Evolutionary conservation across 2,329 filamentous ascomycete species (phyloP).

Genomic region (Chaetomium strumarium): DNA sequence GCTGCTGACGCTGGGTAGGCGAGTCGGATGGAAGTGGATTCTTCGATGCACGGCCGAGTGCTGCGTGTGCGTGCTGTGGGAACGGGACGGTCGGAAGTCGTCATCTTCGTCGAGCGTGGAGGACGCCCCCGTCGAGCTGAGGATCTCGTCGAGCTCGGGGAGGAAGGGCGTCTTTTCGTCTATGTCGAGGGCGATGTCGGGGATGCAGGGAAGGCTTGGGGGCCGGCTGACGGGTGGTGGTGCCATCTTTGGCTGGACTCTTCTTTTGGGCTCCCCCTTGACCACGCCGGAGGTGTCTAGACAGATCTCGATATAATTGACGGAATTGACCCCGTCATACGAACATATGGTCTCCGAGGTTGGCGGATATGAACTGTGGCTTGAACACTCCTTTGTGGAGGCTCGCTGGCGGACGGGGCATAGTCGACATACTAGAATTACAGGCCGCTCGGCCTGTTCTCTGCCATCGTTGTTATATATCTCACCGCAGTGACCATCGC

Average conservation of each 20-base stretch:
- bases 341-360: too few species aligned
- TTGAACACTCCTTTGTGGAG: too few species aligned
- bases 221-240: constrained; percentile 6
- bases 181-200: constrained; percentile 13
- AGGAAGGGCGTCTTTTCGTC: constrained; percentile 7
- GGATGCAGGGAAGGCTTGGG: constrained; percentile 15
- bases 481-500: background rate
- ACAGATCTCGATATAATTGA: too few species aligned
- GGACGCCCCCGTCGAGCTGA: constrained; percentile 6
- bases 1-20: constrained; percentile 6
- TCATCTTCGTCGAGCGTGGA: constrained; percentile 7
- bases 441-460: constrained; percentile 3
- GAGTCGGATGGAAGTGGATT: background rate
- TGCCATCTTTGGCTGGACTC: background rate
- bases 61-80: constrained; percentile 3
- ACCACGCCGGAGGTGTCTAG: too few species aligned
- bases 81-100: constrained; percentile 1
- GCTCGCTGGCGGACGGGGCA: too few species aligned
- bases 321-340: too few species aligned
- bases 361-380: too few species aligned
- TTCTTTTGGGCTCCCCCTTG: too few species aligned
- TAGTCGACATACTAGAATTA: background rate
- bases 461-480: constrained; percentile 2
- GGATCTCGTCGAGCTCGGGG: constrained; percentile 6
- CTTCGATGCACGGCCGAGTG: background rate